A percentile compares a stretch with the other conserved stretches of the same genome.
Conservation (phyloP, 139 green algal species). For the Tetradesmus lagerheimii region DNA sequence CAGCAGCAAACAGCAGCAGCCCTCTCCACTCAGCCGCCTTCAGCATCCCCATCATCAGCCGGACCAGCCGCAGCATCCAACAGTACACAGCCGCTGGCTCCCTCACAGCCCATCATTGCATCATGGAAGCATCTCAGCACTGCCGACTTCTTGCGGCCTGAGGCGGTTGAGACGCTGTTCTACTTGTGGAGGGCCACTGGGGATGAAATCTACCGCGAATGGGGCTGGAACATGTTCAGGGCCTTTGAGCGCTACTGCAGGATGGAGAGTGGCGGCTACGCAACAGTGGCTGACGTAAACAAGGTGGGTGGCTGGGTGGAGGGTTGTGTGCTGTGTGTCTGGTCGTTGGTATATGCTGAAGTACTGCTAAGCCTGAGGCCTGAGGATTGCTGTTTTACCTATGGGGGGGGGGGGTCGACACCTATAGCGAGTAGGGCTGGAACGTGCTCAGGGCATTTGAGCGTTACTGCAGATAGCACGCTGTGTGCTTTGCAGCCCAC, state of each 20-base stretch:
- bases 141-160: conserved; percentile 85
- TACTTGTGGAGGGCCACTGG: conserved; percentile 84
- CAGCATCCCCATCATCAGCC: neutral
- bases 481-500: conserved; percentile 78
- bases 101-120: neutral
- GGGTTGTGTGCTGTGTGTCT: too few relatives aligned
- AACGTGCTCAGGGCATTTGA: conserved; percentile 86
- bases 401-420: conserved; percentile 71
- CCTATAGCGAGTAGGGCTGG: conserved; percentile 87
- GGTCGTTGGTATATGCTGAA: too few relatives aligned
- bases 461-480: conserved; percentile 60
- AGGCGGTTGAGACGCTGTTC: conserved; percentile 89
- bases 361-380: conserved; percentile 88
- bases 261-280: conserved; percentile 74
- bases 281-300: conserved; percentile 62
- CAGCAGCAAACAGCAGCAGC: conserved; percentile 19
- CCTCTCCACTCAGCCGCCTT: neutral
- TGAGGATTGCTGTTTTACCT: conserved; percentile 89
- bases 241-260: conserved; percentile 76
- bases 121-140: neutral
- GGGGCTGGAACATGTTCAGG: conserved; percentile 88
- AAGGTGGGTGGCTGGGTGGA: too few relatives aligned
- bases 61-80: conserved; percentile 32
- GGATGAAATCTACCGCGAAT: conserved; percentile 80
- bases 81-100: neutral